phyloP scores from a whole-genome alignment of 1,139 yeast genomes.

The Taphrina flavorubra region DNA sequence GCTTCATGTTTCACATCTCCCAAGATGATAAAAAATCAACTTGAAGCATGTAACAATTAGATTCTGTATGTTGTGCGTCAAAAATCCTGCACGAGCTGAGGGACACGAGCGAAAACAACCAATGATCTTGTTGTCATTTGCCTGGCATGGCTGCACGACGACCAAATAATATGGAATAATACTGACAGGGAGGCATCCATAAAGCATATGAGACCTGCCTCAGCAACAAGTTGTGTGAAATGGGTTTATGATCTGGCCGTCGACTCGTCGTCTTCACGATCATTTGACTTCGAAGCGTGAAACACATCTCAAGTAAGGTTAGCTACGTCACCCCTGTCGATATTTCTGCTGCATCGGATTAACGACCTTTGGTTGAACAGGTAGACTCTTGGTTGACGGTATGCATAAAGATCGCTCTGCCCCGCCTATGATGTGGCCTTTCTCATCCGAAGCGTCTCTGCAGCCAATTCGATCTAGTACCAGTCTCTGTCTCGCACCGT shows the following conservation, averaged over 20 bases:
- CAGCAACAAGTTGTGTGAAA: neutral
- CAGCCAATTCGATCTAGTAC: neutral
- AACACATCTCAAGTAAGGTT: slow-evolving; percentile 15
- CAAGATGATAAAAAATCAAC: neutral
- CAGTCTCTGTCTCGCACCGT: neutral
- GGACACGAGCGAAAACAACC: too few relatives aligned
- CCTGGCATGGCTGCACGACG: neutral
- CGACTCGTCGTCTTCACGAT: too few relatives aligned
- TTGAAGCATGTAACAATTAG: neutral
- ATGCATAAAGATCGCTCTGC: slow-evolving; percentile 12
- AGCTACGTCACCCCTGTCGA: neutral
- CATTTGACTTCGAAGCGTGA: neutral
- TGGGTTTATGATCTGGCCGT: neutral
- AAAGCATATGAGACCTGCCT: neutral
- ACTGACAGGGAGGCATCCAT: neutral
- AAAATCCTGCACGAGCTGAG: neutral
- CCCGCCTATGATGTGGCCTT: slow-evolving; percentile 6
- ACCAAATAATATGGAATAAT: neutral
- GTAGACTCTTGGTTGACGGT: neutral
- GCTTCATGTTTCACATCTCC: too few relatives aligned
- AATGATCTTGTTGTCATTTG: neutral
- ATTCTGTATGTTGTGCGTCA: neutral
- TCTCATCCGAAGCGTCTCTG: slow-evolving; percentile 3
- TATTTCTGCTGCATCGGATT: neutral
- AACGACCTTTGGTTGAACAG: neutral